These are phyloP conservation scores for Phytophthora sp. DNA, from an alignment of 352 stramenopile species.

Conservation along the genomic window DNA sequence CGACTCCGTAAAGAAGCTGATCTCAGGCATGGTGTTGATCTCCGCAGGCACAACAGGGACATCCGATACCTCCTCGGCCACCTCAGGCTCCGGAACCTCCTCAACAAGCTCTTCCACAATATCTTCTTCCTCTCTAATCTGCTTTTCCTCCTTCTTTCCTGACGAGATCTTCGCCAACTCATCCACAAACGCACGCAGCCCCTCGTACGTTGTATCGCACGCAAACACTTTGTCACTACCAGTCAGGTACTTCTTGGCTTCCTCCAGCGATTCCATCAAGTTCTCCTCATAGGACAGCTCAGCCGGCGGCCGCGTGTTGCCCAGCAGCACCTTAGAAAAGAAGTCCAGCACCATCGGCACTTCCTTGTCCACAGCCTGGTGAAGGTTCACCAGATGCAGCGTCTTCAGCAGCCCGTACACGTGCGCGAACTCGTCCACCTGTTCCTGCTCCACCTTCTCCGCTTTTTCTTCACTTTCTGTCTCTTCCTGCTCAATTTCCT, in stretches of 20 bases:
- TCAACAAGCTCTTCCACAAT: background rate
- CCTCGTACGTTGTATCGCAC: conserved; percentile 73
- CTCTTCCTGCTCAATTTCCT: conserved; percentile 11
- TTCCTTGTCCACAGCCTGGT: conserved; percentile 73
- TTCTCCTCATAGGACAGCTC: conserved; percentile 85
- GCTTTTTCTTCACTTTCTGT: background rate
- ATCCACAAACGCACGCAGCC: conserved; percentile 66
- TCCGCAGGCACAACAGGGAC: conserved; percentile 29
- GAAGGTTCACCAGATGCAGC: conserved; percentile 78
- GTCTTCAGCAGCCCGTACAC: conserved; percentile 79
- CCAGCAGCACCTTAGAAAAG: conserved; percentile 85
- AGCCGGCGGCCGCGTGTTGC: conserved; percentile 74
- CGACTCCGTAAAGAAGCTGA: conserved; percentile 90
- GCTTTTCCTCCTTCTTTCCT: background rate
- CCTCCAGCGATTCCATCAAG: conserved; percentile 74
- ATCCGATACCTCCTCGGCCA: conserved; percentile 8
- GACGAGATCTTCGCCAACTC: conserved; percentile 39
- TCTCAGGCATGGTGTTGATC: conserved; percentile 63
- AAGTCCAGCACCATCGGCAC: conserved; percentile 86
- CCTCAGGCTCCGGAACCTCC: conserved; percentile 2
- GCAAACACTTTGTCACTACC: conserved; percentile 76
- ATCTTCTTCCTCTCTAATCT: conserved; percentile 4
- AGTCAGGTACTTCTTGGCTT: conserved; percentile 75
- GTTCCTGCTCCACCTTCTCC: conserved; percentile 4
- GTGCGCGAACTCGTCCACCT: conserved; percentile 44